Conservation (phyloP, 768 basidiomycete genomes). For the Kwoniella heveanensis region DNA sequence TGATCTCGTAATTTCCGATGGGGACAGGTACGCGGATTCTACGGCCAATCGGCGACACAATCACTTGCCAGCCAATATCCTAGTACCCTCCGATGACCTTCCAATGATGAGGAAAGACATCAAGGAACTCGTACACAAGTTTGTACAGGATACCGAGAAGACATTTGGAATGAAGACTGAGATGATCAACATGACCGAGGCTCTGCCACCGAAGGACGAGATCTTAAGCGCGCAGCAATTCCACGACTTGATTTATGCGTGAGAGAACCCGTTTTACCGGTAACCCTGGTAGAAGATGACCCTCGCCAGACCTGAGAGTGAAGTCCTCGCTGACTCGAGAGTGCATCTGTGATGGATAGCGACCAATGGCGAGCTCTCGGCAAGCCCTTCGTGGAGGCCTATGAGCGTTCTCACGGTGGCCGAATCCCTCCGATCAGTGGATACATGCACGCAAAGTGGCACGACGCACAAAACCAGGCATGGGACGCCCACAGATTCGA, state of each 20-base stretch:
- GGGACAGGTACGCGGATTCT: slow-evolving; percentile 31
- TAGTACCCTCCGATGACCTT: slow-evolving; percentile 17
- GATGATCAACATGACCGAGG: slow-evolving; percentile 9
- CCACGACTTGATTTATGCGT: neutral
- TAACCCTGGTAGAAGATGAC: no score
- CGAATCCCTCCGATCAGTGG: no score
- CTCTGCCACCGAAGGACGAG: neutral
- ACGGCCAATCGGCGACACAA: slow-evolving; percentile 25
- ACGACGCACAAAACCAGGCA: no score
- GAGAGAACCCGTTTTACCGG: no score
- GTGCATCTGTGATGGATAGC: no score
- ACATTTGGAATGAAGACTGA: slow-evolving; percentile 9
- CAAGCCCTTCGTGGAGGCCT: slow-evolving; percentile 29
- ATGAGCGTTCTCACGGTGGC: slow-evolving; percentile 26
- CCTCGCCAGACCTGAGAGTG: no score
- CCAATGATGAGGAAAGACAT: slow-evolving; percentile 9
- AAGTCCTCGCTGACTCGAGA: no score
- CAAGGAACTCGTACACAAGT: no score
- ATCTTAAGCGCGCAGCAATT: neutral
- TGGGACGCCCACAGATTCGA: neutral
- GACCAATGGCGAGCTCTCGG: slow-evolving; percentile 26
- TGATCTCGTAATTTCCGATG: no score
- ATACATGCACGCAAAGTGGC: no score
- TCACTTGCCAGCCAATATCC: slow-evolving; percentile 12
- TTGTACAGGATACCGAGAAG: neutral